Conservation (phyloP, 805 yeast genomes). For the Zygosaccharomyces kombuchaensis region DNA sequence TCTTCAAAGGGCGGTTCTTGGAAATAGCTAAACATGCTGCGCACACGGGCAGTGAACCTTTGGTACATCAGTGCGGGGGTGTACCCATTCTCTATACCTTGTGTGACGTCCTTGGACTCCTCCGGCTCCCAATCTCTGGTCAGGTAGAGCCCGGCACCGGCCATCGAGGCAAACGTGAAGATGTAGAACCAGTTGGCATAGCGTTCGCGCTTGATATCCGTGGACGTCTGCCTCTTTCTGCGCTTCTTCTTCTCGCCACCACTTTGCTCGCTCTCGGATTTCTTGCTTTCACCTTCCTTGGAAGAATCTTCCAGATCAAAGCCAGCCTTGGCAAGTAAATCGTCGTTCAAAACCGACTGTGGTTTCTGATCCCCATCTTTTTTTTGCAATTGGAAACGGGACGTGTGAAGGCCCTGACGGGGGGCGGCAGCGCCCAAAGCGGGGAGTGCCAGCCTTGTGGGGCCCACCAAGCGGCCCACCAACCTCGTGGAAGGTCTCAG, state of each 20-base stretch:
- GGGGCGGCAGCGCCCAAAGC: background rate
- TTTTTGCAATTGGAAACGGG: conserved; percentile 7
- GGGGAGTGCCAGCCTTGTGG: background rate
- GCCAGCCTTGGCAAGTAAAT: conserved; percentile 78
- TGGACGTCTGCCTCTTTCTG: conserved; percentile 62
- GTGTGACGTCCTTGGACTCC: conserved; percentile 58
- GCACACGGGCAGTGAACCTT: conserved; percentile 67
- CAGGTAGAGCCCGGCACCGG: conserved; percentile 60
- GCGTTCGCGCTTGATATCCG: conserved; percentile 78
- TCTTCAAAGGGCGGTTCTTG: conserved; percentile 92
- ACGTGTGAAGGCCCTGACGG: background rate
- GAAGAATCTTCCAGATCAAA: conserved; percentile 51
- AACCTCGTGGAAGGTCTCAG: conserved; percentile 4
- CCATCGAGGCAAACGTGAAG: conserved; percentile 42
- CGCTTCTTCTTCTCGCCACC: conserved; percentile 31
- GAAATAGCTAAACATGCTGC: conserved; percentile 74
- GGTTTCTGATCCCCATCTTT: conserved; percentile 24
- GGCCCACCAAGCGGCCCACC: conserved; percentile 5
- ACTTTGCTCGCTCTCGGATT: conserved; percentile 14
- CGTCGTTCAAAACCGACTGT: conserved; percentile 69
- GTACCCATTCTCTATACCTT: conserved; percentile 61
- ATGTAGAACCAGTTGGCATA: conserved; percentile 72
- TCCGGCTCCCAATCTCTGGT: conserved; percentile 82
- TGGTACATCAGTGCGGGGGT: conserved; percentile 59
- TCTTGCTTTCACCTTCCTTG: conserved; percentile 13